Percentiles rank a stretch among this genome's conserved stretches.
phyloP scores from a whole-genome alignment of 805 yeast species.

The Candida easanensis region DNA sequence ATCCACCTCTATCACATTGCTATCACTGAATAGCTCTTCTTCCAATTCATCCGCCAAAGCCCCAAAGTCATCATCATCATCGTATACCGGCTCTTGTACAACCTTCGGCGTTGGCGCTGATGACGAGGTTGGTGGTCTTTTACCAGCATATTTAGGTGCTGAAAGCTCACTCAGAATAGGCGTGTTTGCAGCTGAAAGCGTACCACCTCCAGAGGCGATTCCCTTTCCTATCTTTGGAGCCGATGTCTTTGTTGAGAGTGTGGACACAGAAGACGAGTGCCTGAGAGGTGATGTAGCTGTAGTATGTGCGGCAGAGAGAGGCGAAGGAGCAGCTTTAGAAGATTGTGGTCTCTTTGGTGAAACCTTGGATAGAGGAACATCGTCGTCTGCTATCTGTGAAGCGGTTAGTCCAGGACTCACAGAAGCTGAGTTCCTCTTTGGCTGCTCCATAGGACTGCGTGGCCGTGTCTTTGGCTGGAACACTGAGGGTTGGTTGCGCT shows the following conservation, averaged over 20 bases:
- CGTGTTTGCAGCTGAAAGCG: constrained; percentile 1
- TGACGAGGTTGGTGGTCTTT: constrained; percentile 19
- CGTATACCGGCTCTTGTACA: background rate
- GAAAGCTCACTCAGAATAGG: background rate
- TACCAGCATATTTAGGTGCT: constrained; percentile 13
- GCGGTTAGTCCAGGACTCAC: background rate
- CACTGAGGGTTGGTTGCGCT: constrained; percentile 23
- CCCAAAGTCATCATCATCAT: constrained; percentile 22
- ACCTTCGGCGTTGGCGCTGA: constrained; percentile 15
- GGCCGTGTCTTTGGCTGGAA: constrained; percentile 24
- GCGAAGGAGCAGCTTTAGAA: constrained; percentile 4
- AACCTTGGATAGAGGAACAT: constrained; percentile 13
- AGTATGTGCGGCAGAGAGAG: constrained; percentile 6
- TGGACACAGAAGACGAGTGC: constrained; percentile 7
- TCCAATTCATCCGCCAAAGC: constrained; percentile 27
- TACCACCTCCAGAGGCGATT: background rate
- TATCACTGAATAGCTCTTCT: constrained; percentile 16
- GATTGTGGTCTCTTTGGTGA: constrained; percentile 9
- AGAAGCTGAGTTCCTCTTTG: background rate
- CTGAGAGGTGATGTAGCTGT: constrained; percentile 20
- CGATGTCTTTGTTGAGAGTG: constrained; percentile 2
- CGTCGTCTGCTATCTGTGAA: constrained; percentile 14
- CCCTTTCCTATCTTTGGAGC: background rate
- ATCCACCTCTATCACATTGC: constrained; percentile 9
- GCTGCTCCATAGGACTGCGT: constrained; percentile 20